Evolutionary conservation across 202 grass and related monocot species (phyloP).

Genomic region (Eragrostis tef): DNA sequence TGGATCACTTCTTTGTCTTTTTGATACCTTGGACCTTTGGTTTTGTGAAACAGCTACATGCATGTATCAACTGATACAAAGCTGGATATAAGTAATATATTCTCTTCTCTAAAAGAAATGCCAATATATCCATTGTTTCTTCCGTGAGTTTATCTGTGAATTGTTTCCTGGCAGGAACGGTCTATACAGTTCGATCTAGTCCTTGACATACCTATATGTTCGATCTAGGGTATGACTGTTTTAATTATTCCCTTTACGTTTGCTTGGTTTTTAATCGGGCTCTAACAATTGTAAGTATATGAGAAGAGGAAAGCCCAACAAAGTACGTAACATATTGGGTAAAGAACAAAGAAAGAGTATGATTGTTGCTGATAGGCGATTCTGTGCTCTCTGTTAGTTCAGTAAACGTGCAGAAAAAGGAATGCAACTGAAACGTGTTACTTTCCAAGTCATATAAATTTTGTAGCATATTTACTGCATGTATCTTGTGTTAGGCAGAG

Average conservation of each 20-base stretch:
- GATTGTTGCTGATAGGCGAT: not conserved
- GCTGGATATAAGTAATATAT: too few relatives aligned
- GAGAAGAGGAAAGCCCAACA: not conserved
- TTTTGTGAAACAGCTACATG: too few relatives aligned
- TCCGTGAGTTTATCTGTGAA: constrained; percentile 47
- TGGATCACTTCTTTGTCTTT: too few relatives aligned
- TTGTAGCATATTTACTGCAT: too few relatives aligned
- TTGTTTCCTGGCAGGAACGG: constrained; percentile 39
- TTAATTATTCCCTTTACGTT: constrained; percentile 51
- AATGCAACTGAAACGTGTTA: too few relatives aligned
- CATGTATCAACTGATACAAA: too few relatives aligned
- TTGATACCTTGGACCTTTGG: too few relatives aligned
- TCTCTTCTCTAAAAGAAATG: too few relatives aligned
- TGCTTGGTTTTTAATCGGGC: constrained; percentile 26
- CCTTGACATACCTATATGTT: constrained; percentile 35
- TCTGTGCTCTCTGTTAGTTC: not conserved
- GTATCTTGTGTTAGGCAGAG: too few relatives aligned
- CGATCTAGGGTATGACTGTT: constrained; percentile 25
- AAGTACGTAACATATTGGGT: constrained; percentile 15
- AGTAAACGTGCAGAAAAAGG: too few relatives aligned
- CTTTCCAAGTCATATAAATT: too few relatives aligned
- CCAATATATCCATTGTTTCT: constrained; percentile 41
- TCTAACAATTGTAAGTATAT: not conserved
- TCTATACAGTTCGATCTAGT: constrained; percentile 40
- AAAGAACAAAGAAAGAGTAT: constrained; percentile 29